Evolutionary conservation across 371 early-diverging fungal species (phyloP), one percentile per base, ranked within the genome.

Genomic region (Mortierella polycephala): DNA sequence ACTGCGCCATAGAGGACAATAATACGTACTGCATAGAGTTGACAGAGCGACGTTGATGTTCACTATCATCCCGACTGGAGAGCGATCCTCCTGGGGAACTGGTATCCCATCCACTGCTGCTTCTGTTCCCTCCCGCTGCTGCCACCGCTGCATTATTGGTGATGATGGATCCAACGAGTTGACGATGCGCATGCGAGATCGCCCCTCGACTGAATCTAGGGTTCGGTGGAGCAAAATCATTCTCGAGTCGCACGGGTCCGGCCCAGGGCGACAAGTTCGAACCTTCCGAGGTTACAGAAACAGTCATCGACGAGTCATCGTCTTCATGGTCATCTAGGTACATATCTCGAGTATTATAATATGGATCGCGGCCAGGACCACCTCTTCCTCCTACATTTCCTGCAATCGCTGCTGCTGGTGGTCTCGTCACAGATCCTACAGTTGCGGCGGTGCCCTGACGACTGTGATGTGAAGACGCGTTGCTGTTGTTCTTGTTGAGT

Each of bases 181-280:
- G 80, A 14, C 73, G 69, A 69, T 79, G 73, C 11, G 73, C 80
- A 16, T 58, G 66, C 1, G 80, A 56, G 55, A 79, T 68, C 0
- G 73, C 80, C 1, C 80, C 80, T n/a, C 73, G 69, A 60, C 80
- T 79, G 56, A 79, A 79, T 14, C 73, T 50, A 3, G 80, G 80
- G 51, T 79, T 79, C 12, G 80, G 80, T 11, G 73, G 79, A 16
- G 71, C 79, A 16, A 79, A 52, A 51, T 79, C 80, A 55, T 57
- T 57, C 51, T 62, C 64, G 11, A 54, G 10, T 13, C 67, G 64
- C 46, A 60, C 60, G 8, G 73, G 60, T 12, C 75, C 70, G 9
- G 62, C 55, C 80, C 80, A 79, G 7, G 69, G 73, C 12, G 80
- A 79, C 59, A 62, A 21, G 59, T 73, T 69, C 16, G 76, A 57